Conservation (phyloP, 805 yeast genomes). For the Zygotorulaspora chibaensis region DNA sequence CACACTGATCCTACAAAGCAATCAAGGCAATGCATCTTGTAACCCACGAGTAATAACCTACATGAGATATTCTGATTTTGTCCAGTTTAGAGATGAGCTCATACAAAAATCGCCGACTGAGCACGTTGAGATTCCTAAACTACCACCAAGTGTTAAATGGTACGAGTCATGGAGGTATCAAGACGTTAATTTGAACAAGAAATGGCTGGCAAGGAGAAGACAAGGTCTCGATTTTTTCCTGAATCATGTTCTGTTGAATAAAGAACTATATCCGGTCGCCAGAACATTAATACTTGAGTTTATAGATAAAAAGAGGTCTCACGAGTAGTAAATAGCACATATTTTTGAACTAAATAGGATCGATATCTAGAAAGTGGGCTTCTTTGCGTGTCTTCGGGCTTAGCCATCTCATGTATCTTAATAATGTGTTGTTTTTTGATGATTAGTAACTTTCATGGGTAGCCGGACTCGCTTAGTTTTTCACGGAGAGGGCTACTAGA, state of each 20-base stretch:
- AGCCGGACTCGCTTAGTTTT: background rate
- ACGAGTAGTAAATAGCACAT: background rate
- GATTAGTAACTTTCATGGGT: background rate
- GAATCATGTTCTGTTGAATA: conserved; percentile 48
- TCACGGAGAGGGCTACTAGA: too few species aligned
- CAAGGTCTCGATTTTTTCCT: conserved; percentile 58
- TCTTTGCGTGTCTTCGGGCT: too few species aligned
- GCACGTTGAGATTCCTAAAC: conserved; percentile 39
- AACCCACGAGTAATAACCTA: conserved; percentile 40
- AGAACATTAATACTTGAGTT: conserved; percentile 40
- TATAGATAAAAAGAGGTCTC: conserved; percentile 20
- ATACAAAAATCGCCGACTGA: conserved; percentile 14
- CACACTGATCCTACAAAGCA: conserved; percentile 18
- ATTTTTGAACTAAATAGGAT: background rate
- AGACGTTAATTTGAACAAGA: conserved; percentile 35
- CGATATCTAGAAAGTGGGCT: background rate
- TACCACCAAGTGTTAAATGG: conserved; percentile 51
- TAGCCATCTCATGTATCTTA: too few species aligned
- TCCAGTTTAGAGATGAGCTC: conserved; percentile 41
- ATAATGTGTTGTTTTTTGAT: background rate
- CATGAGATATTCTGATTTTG: conserved; percentile 66
- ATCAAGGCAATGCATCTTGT: background rate
- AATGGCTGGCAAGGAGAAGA: conserved; percentile 52
- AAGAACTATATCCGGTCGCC: conserved; percentile 39
- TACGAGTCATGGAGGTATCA: conserved; percentile 29